Evolutionary conservation across 1,284 basidiomycete genomes (phyloP), one percentile per base, ranked within the genome.

Genomic region (Polyporus tsugae): DNA sequence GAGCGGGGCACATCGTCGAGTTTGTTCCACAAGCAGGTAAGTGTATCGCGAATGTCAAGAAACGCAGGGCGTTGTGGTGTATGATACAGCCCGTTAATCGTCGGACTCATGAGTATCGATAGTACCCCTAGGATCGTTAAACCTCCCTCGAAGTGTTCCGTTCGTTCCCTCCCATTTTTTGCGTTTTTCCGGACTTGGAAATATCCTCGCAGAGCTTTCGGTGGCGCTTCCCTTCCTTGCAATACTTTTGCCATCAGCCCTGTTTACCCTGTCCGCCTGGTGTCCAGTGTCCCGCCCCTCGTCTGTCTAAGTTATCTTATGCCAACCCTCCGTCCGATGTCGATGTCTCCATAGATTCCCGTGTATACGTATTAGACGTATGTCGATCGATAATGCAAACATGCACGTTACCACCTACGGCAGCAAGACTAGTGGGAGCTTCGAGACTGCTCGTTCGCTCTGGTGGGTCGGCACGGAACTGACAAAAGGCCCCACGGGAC

Each of bases 301-400:
- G 19, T 22, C 13, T 39, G 19, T 59, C 19, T 59, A n/a, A n/a
- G n/a, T 11, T 65, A 67, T 57, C 42, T 42, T 67, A 58, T 64
- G 49, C 61, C 11, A 17, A 29, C 9, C 44, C 38, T 22, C 49
- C 39, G 19, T 60, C 44, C 29, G 9, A 60, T 38, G 9, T 35
- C 19, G 60, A 58, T 72, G 70, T 67, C 61, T 63, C 58, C 53
- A 52, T 69, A 69, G 66, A 72, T 42, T 29, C 25, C 29, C 46
- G 62, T 72, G 66, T 72, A n/a, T n/a, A n/a, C n/a, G n/a, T n/a
- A 69, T 66, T 65, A 67, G 65, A 67, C 36, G 36, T 60, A 33
- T 61, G 63, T 41, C 39, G 29, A 42, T 49, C 25, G 57, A 38
- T 68, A 62, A 68, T 66, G 35, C 59, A 33, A 60, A n/a, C 53